phyloP scores from a whole-genome alignment of 805 yeast species.

The Ogataea dorogensis region DNA sequence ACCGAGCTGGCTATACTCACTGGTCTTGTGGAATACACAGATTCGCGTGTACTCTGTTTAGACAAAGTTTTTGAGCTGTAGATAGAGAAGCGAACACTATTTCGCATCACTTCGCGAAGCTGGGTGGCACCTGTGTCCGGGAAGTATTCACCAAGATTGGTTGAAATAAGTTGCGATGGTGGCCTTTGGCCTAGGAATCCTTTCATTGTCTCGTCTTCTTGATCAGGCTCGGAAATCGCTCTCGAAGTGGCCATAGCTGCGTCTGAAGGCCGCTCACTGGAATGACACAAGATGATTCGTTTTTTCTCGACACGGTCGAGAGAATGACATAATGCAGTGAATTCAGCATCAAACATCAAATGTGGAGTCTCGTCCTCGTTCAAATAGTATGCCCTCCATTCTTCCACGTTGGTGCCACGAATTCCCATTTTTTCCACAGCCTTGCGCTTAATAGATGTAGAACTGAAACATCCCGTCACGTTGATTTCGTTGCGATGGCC shows the following conservation, averaged over 20 bases:
- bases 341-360: constrained; percentile 69
- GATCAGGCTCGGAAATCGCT: constrained; percentile 5
- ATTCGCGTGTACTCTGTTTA: constrained; percentile 20
- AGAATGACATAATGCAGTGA: constrained; percentile 80
- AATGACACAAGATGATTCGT: constrained; percentile 66
- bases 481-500: constrained; percentile 69
- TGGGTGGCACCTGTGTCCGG: constrained; percentile 75
- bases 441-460: constrained; percentile 71
- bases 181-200: constrained; percentile 86
- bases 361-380: constrained; percentile 42
- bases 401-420: constrained; percentile 39
- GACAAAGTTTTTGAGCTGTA: constrained; percentile 28
- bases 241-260: constrained; percentile 14
- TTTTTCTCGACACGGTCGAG: constrained; percentile 67
- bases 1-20: constrained; percentile 29
- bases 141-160: constrained; percentile 86
- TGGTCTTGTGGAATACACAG: constrained; percentile 26
- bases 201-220: constrained; percentile 30
- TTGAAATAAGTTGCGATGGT: constrained; percentile 86
- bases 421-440: constrained; percentile 59
- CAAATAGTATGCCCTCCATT: constrained; percentile 59
- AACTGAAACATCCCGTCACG: constrained; percentile 76
- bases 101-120: constrained; percentile 75
- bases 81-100: constrained; percentile 77
- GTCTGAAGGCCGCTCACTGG: constrained; percentile 58